These are phyloP conservation scores for Solanum hybrid DNA, from an alignment of 305 asterid species.

Conservation along the genomic window DNA sequence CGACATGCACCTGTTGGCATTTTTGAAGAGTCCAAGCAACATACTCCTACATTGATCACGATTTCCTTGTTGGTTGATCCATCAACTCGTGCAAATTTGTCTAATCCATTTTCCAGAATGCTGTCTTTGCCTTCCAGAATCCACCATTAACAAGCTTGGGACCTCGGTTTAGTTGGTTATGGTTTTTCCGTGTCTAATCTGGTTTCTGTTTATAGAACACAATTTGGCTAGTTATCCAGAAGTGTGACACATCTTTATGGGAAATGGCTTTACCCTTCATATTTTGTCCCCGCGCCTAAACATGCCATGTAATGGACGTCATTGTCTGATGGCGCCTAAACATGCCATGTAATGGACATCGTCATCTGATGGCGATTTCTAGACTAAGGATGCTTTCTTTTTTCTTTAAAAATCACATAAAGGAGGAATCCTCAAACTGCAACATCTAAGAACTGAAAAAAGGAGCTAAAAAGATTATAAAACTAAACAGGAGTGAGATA, in stretches of 20 bases:
- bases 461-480: background rate
- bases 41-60: background rate
- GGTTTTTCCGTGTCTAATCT: background rate
- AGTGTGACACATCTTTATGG: background rate
- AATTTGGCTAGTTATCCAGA: background rate
- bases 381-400: background rate
- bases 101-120: background rate
- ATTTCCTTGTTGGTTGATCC: background rate
- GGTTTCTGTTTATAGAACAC: background rate
- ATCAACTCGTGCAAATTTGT: background rate
- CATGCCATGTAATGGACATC: background rate
- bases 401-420: background rate
- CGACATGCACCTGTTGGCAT: background rate
- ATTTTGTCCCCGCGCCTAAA: background rate
- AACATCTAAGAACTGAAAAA: background rate
- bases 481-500: background rate
- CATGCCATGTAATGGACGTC: background rate
- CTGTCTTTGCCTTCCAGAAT: background rate
- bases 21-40: background rate
- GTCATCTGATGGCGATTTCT: background rate
- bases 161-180: background rate
- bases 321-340: background rate
- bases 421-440: background rate
- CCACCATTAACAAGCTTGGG: background rate
- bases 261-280: background rate